A percentile compares a stretch with the other conserved stretches of the same genome.
Conservation (phyloP, 305 asterid genomes). For the Fraxinus floribunda region DNA sequence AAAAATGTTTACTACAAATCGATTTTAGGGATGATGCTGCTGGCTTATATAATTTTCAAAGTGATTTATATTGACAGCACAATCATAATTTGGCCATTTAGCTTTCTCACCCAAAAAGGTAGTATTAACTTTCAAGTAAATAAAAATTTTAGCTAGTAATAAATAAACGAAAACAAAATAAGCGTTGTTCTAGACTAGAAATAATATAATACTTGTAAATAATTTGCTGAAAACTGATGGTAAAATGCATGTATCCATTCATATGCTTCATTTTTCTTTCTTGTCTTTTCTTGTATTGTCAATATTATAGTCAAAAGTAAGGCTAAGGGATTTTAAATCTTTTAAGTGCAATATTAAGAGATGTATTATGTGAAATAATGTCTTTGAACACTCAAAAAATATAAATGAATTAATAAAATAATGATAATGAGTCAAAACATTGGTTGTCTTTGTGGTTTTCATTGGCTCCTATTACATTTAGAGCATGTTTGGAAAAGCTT, state of each 20-base stretch:
- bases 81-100: slow-evolving; percentile 1
- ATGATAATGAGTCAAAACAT: neutral
- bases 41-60: neutral
- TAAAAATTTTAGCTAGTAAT: slow-evolving; percentile 1
- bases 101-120: neutral
- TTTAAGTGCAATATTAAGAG: neutral
- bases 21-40: slow-evolving; percentile 9
- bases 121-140: neutral
- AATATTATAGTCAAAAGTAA: neutral
- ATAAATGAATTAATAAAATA: neutral
- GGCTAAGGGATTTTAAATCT: neutral
- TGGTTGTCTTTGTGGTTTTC: neutral
- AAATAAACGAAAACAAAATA: neutral
- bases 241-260: neutral
- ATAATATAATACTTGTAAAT: neutral
- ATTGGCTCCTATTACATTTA: neutral
- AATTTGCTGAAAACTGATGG: neutral
- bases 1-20: neutral
- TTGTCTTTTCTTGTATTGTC: neutral
- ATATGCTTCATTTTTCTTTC: neutral
- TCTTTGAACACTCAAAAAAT: neutral
- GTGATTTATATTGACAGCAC: neutral
- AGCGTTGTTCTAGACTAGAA: neutral
- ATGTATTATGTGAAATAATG: neutral
- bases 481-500: too few relatives aligned